Percentiles rank a stretch among this genome's conserved stretches.
Evolutionary conservation across 2,329 filamentous ascomycete genomes (phyloP).

Genomic region (Venturia pyrina): DNA sequence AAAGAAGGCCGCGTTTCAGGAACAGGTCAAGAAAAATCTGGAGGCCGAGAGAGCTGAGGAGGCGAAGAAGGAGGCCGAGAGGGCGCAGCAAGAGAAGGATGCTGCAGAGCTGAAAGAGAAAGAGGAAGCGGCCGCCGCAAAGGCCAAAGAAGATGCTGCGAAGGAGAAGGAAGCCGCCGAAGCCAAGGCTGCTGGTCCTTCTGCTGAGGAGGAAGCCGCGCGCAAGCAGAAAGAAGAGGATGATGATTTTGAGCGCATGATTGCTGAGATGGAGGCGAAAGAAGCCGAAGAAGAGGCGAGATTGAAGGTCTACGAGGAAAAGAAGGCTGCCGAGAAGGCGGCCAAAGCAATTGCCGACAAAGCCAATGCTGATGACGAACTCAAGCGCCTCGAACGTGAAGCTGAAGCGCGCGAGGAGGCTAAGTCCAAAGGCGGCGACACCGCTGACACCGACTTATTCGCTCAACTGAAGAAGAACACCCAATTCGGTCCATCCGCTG

Average conservation of each 20-base stretch:
- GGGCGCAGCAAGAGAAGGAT: conserved; percentile 22
- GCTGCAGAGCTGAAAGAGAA: conserved; percentile 16
- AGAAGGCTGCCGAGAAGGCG: conserved; percentile 49
- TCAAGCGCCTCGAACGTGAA: conserved; percentile 39
- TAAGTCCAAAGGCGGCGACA: conserved; percentile 28
- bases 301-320: conserved; percentile 63
- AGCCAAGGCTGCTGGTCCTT: conserved; percentile 12
- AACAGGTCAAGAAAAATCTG: conserved; percentile 52
- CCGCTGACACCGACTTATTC: conserved; percentile 32
- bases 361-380: conserved; percentile 44
- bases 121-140: conserved; percentile 17
- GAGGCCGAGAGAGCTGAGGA: conserved; percentile 29
- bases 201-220: conserved; percentile 18
- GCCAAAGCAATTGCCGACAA: conserved; percentile 44
- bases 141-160: conserved; percentile 18
- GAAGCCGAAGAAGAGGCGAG: conserved; percentile 18
- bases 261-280: conserved; percentile 16
- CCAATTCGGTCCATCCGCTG: conserved; percentile 34
- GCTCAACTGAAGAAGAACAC: conserved; percentile 39
- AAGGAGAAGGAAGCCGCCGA: conserved; percentile 28
- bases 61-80: conserved; percentile 36
- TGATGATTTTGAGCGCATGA: conserved; percentile 14
- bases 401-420: conserved; percentile 38
- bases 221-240: conserved; percentile 19
- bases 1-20: conserved; percentile 52